Conservation (phyloP, 345 rosid genomes). For the Eutrema japonicum region DNA sequence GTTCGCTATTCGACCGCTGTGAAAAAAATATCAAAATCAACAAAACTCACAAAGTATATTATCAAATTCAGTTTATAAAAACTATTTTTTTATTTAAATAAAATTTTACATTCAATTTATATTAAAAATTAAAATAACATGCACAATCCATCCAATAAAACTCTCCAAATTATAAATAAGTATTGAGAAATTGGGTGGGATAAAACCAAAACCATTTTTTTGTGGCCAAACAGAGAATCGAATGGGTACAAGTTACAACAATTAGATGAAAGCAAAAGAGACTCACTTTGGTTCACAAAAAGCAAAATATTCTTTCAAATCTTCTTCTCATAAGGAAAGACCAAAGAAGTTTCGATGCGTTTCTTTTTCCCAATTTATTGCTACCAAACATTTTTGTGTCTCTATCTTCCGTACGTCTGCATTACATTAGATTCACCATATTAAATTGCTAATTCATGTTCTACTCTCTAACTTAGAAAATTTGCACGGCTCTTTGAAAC, state of each 20-base stretch:
- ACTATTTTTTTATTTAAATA: no score
- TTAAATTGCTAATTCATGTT: background rate
- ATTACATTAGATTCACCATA: constrained; percentile 9
- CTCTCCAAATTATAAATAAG: background rate
- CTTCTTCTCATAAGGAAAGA: constrained; percentile 23
- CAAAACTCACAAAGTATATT: no score
- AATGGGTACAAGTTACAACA: constrained; percentile 27
- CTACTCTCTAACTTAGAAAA: background rate
- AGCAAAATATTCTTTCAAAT: constrained; percentile 20
- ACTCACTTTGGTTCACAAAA: constrained; percentile 36
- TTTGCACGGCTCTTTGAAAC: constrained; percentile 13
- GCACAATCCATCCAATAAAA: background rate
- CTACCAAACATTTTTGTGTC: constrained; percentile 17
- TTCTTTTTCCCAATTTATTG: background rate
- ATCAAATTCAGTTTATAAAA: no score
- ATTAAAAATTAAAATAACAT: no score
- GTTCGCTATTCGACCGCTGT: no score
- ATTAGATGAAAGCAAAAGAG: constrained; percentile 22
- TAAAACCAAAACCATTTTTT: background rate
- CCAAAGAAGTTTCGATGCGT: constrained; percentile 24
- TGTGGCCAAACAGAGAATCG: constrained; percentile 8
- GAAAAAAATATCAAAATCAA: no score
- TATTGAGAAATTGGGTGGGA: background rate
- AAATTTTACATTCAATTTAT: background rate
- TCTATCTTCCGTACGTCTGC: constrained; percentile 26